phyloP scores from a whole-genome alignment of 257 asterid species.

The Verbascum thapsus region DNA sequence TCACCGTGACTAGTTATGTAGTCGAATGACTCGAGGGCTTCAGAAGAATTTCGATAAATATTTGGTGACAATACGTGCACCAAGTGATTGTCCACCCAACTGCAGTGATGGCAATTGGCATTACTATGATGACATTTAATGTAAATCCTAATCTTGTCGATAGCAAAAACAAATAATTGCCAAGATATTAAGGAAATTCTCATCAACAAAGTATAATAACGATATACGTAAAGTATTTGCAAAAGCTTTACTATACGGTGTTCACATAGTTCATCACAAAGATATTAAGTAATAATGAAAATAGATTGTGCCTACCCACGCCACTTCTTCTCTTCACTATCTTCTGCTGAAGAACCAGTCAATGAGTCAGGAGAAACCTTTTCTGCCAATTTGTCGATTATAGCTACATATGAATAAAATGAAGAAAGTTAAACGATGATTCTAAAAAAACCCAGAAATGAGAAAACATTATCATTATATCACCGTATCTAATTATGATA shows the following conservation, averaged over 20 bases:
- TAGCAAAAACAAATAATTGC: no score
- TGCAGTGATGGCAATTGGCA: slow-evolving; percentile 34
- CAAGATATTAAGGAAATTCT: no score
- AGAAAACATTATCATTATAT: neutral
- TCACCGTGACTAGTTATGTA: slow-evolving; percentile 84
- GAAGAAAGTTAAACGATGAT: slow-evolving; percentile 15
- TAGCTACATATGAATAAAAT: slow-evolving; percentile 49
- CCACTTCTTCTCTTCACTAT: slow-evolving; percentile 88
- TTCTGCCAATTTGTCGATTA: slow-evolving; percentile 59
- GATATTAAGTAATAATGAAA: neutral
- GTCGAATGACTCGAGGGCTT: slow-evolving; percentile 91
- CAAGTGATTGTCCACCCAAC: slow-evolving; percentile 98
- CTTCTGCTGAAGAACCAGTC: slow-evolving; percentile 42
- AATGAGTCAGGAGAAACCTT: slow-evolving; percentile 44
- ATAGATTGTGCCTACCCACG: slow-evolving; percentile 72
- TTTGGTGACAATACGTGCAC: slow-evolving; percentile 87
- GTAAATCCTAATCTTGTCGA: no score
- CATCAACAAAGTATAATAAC: no score
- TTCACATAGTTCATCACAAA: no score
- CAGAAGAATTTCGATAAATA: slow-evolving; percentile 73
- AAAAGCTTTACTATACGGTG: no score
- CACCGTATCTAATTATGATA: neutral
- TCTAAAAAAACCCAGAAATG: slow-evolving; percentile 4
- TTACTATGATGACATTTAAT: no score
- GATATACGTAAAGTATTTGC: no score